A percentile compares a stretch with the other conserved stretches of the same genome.
Evolutionary conservation across 371 early-diverging fungal species (phyloP).

Genomic region (Neoconidiobolus thromboides): DNA sequence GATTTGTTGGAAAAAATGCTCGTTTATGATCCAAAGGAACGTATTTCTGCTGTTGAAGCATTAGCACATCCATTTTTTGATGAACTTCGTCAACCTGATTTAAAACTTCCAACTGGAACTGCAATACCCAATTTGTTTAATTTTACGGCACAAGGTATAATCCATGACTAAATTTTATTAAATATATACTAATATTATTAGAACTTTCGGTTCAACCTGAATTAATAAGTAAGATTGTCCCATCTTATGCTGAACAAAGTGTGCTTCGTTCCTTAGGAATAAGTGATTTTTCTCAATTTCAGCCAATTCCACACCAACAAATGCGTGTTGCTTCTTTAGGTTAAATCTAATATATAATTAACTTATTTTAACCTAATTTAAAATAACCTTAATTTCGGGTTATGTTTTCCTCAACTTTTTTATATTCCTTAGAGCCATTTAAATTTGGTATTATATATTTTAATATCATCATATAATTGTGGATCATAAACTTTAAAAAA

Average conservation of each 20-base stretch:
- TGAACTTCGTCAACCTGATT: conserved; percentile 33
- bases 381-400: too few relatives aligned
- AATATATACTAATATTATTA: not conserved
- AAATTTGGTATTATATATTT: too few relatives aligned
- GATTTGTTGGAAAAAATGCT: conserved; percentile 81
- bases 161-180: not conserved
- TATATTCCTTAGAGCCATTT: too few relatives aligned
- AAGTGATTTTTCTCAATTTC: not conserved
- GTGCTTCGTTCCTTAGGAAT: not conserved
- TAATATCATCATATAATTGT: too few relatives aligned
- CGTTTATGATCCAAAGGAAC: conserved; percentile 77
- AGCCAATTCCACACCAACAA: not conserved
- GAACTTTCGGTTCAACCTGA: not conserved
- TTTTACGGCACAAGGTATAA: conserved; percentile 59
- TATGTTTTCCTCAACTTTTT: too few relatives aligned
- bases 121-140: conserved; percentile 79
- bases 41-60: conserved; percentile 78
- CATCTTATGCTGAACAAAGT: not conserved
- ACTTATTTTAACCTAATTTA: not conserved
- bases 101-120: conserved; percentile 53
- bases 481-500: too few relatives aligned
- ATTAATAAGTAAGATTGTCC: not conserved
- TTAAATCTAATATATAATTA: not conserved
- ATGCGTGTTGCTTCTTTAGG: not conserved
- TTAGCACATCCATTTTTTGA: conserved; percentile 44